Evolutionary conservation across 495 filamentous ascomycete genomes (phyloP), one percentile per base, ranked within the genome.

Genomic region (Viridothelium virens): DNA sequence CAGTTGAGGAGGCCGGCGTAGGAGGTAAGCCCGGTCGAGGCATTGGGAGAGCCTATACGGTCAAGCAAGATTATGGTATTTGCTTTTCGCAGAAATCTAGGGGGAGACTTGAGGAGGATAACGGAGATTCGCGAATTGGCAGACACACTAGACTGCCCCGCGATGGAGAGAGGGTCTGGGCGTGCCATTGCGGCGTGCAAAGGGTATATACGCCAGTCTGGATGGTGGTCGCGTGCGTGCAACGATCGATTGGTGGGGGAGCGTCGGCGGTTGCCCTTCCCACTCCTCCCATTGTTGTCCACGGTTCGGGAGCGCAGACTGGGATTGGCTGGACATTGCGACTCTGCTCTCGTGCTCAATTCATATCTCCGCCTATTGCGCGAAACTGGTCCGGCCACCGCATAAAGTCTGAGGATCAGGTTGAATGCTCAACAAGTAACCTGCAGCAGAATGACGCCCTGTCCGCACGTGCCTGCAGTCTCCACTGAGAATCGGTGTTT

Each of bases 1-100:
- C 91, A 47, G 87, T 87, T 12, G 91, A 95, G 63, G 91, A 89
- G 63, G 86, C 86, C 36, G 93, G 93, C 5, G 92, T 96, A 50
- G 91, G 92, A 48, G 89, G 91, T 1, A 66, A 59, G 31, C 56
- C 61, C 2, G 70, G 70, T 25, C 68, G 63, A n/a, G 70, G 70
- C 70, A 72, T 72, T 39, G 18, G 59, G 47, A 44, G 18, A 36
- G 53, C 25, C 14, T 31, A 36, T 59, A 53, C 7, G 41, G 41
- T 46, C 12, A 31, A 59, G 18, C 10, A 59, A 36, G 36, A 10
- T 7, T 6, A 59, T 7, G 53, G n/a, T 25, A 53, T 5, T 53
- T 16, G 14, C 7, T 16, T 7, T 9, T 16, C 41, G 14, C 41
- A 16, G 14, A 9, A 46, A 16, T 46, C 41, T 46, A 16, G 9